A percentile compares a stretch with the other conserved stretches of the same genome.
Evolutionary conservation across 345 rosid species (phyloP).

Genomic region (Eucalyptus sideroxylon): DNA sequence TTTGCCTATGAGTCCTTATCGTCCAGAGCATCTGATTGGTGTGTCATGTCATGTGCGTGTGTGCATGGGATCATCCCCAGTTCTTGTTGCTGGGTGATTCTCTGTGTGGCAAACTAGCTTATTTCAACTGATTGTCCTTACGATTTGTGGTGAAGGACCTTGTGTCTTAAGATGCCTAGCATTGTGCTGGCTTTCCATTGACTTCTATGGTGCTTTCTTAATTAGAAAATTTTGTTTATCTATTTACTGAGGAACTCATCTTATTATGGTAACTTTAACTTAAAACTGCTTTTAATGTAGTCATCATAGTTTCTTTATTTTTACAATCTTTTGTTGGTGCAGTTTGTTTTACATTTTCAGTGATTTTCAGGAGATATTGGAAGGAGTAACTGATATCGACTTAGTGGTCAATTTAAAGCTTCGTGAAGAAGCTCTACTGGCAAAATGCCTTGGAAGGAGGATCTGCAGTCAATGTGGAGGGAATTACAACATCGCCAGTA

Average conservation of each 20-base stretch:
- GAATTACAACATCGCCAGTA: conserved; percentile 79
- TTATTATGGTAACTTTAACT: not conserved
- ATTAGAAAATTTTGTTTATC: not conserved
- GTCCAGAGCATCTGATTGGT: not conserved
- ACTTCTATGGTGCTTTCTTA: not conserved
- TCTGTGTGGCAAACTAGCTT: not conserved
- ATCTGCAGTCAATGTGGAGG: conserved; percentile 86
- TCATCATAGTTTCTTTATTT: not conserved
- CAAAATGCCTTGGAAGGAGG: conserved; percentile 94
- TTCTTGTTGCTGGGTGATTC: not conserved
- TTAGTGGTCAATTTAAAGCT: conserved; percentile 85
- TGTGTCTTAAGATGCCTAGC: not conserved
- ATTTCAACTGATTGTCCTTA: not conserved
- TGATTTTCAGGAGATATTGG: conserved; percentile 66
- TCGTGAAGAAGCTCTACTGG: conserved; percentile 75
- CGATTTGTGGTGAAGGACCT: not conserved
- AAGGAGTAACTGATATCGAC: conserved; percentile 74
- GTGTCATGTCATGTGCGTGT: not conserved
- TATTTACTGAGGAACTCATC: not conserved
- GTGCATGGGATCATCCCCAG: not conserved
- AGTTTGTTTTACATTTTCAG: not conserved
- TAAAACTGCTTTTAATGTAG: not conserved
- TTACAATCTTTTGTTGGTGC: not conserved
- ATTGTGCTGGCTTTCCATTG: not conserved
- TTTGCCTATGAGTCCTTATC: not conserved